A percentile compares a stretch with the other conserved stretches of the same genome.
phyloP scores from a whole-genome alignment of 768 basidiomycete species.

The Boletus rubroflammeus region DNA sequence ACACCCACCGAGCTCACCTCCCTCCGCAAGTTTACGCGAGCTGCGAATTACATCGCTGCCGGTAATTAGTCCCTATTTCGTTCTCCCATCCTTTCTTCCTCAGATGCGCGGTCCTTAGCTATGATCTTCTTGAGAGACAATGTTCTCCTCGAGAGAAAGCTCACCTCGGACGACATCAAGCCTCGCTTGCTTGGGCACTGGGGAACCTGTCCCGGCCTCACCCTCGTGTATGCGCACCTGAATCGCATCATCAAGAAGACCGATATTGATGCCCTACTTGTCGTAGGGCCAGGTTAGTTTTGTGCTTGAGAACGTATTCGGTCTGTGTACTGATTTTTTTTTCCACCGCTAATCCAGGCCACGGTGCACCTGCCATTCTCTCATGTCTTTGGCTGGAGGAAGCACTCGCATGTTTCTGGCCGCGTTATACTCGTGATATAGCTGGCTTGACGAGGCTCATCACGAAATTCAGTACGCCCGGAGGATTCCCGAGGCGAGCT shows the following conservation, averaged over 20 bases:
- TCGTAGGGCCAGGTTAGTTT: slow-evolving; percentile 69
- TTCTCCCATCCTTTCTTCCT: background rate
- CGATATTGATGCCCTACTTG: slow-evolving; percentile 62
- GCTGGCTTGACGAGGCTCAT: slow-evolving; percentile 66
- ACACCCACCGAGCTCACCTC: slow-evolving; percentile 47
- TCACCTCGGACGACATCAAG: slow-evolving; percentile 73
- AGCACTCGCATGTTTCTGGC: slow-evolving; percentile 56
- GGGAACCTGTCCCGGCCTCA: slow-evolving; percentile 80
- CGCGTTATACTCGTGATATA: slow-evolving; percentile 53
- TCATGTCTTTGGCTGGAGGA: slow-evolving; percentile 85
- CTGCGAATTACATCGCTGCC: slow-evolving; percentile 68
- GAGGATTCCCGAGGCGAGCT: slow-evolving; percentile 73
- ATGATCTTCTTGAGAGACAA: slow-evolving; percentile 85
- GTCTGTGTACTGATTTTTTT: background rate
- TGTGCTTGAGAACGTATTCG: background rate
- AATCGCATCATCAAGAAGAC: slow-evolving; percentile 61
- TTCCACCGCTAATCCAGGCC: slow-evolving; percentile 38
- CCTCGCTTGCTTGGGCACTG: slow-evolving; percentile 77
- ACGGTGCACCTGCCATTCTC: slow-evolving; percentile 87
- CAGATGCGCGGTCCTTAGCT: slow-evolving; percentile 36
- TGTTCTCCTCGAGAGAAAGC: slow-evolving; percentile 56
- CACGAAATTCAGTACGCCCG: slow-evolving; percentile 72
- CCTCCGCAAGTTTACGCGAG: slow-evolving; percentile 52
- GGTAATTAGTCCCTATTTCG: slow-evolving; percentile 37
- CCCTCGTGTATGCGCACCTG: slow-evolving; percentile 68